Evolutionary conservation across 2,329 filamentous ascomycete species (phyloP), one percentile per base, ranked within the genome.

Genomic region (Paecilomyces dactylethromorphus): DNA sequence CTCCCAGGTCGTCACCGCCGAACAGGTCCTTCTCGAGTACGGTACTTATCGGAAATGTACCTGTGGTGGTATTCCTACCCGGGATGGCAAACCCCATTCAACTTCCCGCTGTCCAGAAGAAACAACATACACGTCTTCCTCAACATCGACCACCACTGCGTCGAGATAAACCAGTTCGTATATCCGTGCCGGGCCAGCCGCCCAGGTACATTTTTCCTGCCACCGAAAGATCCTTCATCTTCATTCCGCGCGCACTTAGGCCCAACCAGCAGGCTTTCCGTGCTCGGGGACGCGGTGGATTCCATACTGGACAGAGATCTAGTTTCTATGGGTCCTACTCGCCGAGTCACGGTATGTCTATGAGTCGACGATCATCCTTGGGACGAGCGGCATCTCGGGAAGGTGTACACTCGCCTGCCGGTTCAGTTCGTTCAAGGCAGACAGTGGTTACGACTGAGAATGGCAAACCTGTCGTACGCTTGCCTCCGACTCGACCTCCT

Each of bases 161-260:
- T 62, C 88, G 94, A 67, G 94, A 99, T 78, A 99, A 97, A 73
- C 94, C 94, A 7, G 94, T 97, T 49, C 88, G 94, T 55, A 91
- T 99, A 65, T 97, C 92, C 8, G 81, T 99, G 50, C 93, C 94
- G 1, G 83, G 89, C 29, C 84, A 89, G 63, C 80, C 86, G 12
- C 90, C 91, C 35, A 86, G 90, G 62, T 97, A 97, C 74, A 92
- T 97, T 61, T 96, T 94, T 75, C 94, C 94, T 5, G 89, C 92
- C 1, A 82, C 85, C 53, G 92, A 97, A 68, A 83, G 94, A 64
- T 97, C 94, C 0, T 99, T 99, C 74, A 96, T 97, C 68, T 99
- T 99, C 76, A 99, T 99, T 61, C 94, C 94, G 12, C 85, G 94
- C 65, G 93, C 93, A 11, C 84, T 97, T 78, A 86, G 94, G 65